Evolutionary conservation across 2,329 filamentous ascomycete genomes (phyloP), one percentile per base, ranked within the genome.

Genomic region (Paracamarosporium sp.): DNA sequence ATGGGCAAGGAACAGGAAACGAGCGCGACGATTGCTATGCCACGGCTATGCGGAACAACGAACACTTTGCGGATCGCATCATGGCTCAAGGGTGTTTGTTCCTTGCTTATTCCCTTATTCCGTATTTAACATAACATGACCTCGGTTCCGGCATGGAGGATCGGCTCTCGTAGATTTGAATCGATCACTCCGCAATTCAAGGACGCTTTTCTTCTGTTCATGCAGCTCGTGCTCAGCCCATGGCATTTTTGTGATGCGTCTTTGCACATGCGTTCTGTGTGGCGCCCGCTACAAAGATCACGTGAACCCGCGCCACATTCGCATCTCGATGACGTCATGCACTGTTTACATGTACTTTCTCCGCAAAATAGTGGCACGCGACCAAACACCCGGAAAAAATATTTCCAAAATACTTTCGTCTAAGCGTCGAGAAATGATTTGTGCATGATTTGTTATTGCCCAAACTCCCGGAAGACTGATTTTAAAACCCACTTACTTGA

Each of bases 81-180:
- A 64, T 61, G 58, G 66, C 63, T 72, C 64, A 69, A 59, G 62
- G 40, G 61, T n/a, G n/a, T n/a, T n/a, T n/a, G n/a, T n/a, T n/a
- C n/a, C n/a, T n/a, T n/a, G n/a, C n/a, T n/a, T n/a, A n/a, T 64
- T 62, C 63, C 59, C 59, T 65, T n/a, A n/a, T 60, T 61, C 63
- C 61, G 65, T 69, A 64, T 64, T 66, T 67, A n/a, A n/a, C n/a
- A n/a, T n/a, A 55, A 64, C 62, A 68, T 64, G 65, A 63, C 54
- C 45, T 17, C 22, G 57, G 61, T 63, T 61, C 61, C 62, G 60
- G 67, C 61, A 53, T 66, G 61, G 55, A 59, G 64, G 57, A 64
- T 67, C 62, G 61, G 63, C 22, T 63, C 69, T 69, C 70, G 67
- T 74, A 73, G 69, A 71, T 67, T n/a, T 72, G 70, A 73, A 73